Percentiles rank a stretch among this genome's conserved stretches.
Evolutionary conservation across 2,329 filamentous ascomycete genomes (phyloP).

Genomic region (Colletotrichum sp.): DNA sequence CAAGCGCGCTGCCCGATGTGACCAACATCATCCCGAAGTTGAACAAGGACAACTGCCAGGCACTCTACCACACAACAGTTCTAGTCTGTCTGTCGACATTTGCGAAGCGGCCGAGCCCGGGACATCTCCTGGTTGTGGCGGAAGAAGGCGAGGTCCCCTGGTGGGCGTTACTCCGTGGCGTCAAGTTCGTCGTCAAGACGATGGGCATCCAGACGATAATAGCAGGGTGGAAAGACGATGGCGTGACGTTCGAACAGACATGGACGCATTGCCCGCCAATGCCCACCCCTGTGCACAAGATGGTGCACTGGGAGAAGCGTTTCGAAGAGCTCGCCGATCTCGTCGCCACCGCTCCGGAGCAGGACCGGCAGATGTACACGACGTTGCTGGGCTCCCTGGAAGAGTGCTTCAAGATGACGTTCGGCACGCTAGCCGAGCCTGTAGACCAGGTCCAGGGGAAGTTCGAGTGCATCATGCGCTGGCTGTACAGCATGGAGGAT

Average conservation of each 20-base stretch:
- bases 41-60: slow-evolving; percentile 22
- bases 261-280: neutral
- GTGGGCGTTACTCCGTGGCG: slow-evolving; percentile 23
- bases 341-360: neutral
- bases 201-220: slow-evolving; percentile 19
- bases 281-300: neutral
- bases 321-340: slow-evolving; percentile 16
- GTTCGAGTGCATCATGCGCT: slow-evolving; percentile 19
- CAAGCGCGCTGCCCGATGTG: slow-evolving; percentile 20
- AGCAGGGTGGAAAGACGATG: slow-evolving; percentile 14
- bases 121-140: slow-evolving; percentile 22
- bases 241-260: neutral
- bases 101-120: slow-evolving; percentile 18
- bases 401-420: slow-evolving; percentile 17
- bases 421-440: slow-evolving; percentile 10
- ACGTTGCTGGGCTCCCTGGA: neutral
- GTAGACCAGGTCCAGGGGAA: neutral
- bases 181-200: slow-evolving; percentile 21
- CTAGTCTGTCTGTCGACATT: slow-evolving; percentile 26
- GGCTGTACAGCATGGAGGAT: slow-evolving; percentile 20
- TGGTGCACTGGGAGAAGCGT: slow-evolving; percentile 20
- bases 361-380: neutral
- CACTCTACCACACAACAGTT: slow-evolving; percentile 26
- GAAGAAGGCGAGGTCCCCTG: slow-evolving; percentile 22
- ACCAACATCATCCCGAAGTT: slow-evolving; percentile 24